Conservation (phyloP, 345 rosid genomes). For the Iberis pinnata region DNA sequence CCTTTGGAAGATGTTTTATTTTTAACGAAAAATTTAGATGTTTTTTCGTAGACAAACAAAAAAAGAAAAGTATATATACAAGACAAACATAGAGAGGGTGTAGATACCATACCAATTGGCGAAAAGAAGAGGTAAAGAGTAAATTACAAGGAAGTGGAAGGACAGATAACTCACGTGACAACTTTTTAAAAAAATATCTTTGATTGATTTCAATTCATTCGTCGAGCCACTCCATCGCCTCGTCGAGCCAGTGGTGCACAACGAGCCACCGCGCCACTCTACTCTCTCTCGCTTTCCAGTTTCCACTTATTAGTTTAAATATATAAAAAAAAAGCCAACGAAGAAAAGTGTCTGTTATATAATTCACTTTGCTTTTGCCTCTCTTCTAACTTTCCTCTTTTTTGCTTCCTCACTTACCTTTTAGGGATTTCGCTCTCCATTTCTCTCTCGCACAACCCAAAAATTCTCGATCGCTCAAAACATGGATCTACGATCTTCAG, state of each 20-base stretch:
- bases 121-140: too few relatives aligned
- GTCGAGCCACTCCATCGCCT: constrained; percentile 12
- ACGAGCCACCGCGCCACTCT: constrained; percentile 7
- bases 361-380: constrained; percentile 31
- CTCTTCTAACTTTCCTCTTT: constrained; percentile 27
- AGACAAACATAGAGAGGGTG: background rate
- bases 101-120: constrained; percentile 8
- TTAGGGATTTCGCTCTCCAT: constrained; percentile 44
- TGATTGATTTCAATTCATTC: background rate
- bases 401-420: background rate
- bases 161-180: constrained; percentile 29
- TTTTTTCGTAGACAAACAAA: background rate
- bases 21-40: background rate
- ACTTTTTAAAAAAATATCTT: background rate
- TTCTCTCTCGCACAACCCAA: constrained; percentile 21
- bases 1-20: too few relatives aligned
- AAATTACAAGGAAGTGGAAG: constrained; percentile 22
- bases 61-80: background rate
- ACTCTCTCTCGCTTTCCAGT: too few relatives aligned
- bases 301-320: too few relatives aligned
- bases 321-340: constrained; percentile 1
- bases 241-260: constrained; percentile 6
- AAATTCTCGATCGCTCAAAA: constrained; percentile 22
- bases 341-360: constrained; percentile 23
- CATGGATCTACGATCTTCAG: constrained; percentile 38